These are phyloP conservation scores for Fusarium subtropicale DNA, from an alignment of 2,329 filamentous ascomycete species.

Conservation along the genomic window DNA sequence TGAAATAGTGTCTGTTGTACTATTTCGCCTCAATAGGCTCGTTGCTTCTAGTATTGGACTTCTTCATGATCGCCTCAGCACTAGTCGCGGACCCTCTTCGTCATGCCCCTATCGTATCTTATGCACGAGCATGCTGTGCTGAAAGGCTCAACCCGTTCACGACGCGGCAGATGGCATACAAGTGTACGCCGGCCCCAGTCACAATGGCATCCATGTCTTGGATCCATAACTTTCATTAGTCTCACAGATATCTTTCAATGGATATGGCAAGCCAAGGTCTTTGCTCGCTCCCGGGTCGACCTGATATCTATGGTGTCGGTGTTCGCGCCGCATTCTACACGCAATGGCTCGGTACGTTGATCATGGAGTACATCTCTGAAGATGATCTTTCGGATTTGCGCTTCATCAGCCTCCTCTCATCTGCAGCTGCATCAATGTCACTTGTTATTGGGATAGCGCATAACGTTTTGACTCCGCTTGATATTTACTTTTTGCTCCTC, in stretches of 20 bases:
- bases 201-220: background rate
- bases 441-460: constrained; percentile 46
- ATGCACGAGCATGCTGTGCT: constrained; percentile 3
- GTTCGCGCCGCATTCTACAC: constrained; percentile 52
- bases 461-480: constrained; percentile 43
- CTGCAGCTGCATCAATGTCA: constrained; percentile 45
- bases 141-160: background rate
- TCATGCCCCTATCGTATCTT: constrained; percentile 6
- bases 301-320: constrained; percentile 53
- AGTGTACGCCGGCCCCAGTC: constrained; percentile 37
- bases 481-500: constrained; percentile 51
- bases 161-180: constrained; percentile 30
- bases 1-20: constrained; percentile 8
- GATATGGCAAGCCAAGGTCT: constrained; percentile 10
- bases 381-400: constrained; percentile 47
- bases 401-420: constrained; percentile 50
- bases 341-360: constrained; percentile 52
- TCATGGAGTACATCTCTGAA: constrained; percentile 49
- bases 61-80: constrained; percentile 19
- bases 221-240: background rate
- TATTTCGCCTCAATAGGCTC: constrained; percentile 10
- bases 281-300: constrained; percentile 45
- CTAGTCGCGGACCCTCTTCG: background rate
- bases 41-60: constrained; percentile 15
- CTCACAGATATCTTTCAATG: background rate